These are phyloP conservation scores for Schizothecium vesticola DNA, from an alignment of 495 filamentous ascomycete genomes.

Conservation along the genomic window DNA sequence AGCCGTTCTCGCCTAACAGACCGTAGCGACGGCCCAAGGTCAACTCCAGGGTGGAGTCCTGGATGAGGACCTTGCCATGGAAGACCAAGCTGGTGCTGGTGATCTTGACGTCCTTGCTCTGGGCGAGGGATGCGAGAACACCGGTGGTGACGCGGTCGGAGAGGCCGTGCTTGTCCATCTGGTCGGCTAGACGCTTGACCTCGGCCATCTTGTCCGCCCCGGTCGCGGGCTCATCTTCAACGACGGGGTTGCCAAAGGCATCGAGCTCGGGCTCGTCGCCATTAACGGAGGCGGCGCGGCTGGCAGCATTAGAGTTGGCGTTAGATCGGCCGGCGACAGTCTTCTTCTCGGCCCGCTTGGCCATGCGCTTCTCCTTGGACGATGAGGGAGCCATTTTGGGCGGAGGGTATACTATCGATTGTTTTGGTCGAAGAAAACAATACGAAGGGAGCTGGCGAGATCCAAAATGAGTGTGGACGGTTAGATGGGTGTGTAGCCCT, in stretches of 20 bases:
- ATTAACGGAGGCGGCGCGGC: constrained; percentile 60
- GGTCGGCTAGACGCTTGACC: constrained; percentile 64
- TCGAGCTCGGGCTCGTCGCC: constrained; percentile 64
- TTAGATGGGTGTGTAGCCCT: constrained; percentile 5
- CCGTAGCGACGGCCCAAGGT: constrained; percentile 92
- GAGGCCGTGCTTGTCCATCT: constrained; percentile 93
- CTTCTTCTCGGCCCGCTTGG: constrained; percentile 86
- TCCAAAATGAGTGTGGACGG: constrained; percentile 15
- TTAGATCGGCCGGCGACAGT: constrained; percentile 62
- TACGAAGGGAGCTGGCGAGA: neutral
- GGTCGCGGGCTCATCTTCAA: constrained; percentile 63
- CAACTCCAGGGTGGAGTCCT: constrained; percentile 86
- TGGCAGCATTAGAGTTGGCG: constrained; percentile 60
- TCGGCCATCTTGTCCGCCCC: constrained; percentile 66
- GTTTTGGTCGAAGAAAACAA: neutral
- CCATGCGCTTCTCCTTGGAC: constrained; percentile 95
- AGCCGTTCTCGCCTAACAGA: constrained; percentile 96
- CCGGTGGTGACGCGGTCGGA: constrained; percentile 98
- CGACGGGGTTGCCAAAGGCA: constrained; percentile 53
- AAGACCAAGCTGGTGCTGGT: constrained; percentile 90
- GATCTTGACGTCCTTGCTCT: constrained; percentile 93
- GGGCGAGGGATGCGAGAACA: constrained; percentile 77
- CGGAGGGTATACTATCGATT: neutral
- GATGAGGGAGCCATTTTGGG: constrained; percentile 79
- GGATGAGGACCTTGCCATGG: constrained; percentile 94